Percentiles rank a stretch among this genome's conserved stretches.
Evolutionary conservation across 1,139 yeast species (phyloP).

Genomic region (Suhomyces yuchorum): DNA sequence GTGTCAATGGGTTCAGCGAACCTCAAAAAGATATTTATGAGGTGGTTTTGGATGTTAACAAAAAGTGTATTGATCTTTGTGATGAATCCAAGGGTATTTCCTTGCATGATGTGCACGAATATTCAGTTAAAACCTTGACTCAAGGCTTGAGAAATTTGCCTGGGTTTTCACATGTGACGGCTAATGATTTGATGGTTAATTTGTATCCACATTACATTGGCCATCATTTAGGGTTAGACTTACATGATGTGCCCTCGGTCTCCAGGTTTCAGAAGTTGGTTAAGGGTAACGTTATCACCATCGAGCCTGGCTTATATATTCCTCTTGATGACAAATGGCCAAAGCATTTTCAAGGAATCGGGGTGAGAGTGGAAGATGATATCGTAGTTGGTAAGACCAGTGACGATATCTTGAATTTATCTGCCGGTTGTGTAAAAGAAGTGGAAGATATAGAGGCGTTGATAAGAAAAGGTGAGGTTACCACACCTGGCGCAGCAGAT

Average conservation of each 20-base stretch:
- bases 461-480: conserved; percentile 53
- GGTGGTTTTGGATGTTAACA: conserved; percentile 83
- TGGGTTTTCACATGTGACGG: conserved; percentile 59
- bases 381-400: conserved; percentile 67
- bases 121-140: conserved; percentile 60
- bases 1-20: conserved; percentile 61
- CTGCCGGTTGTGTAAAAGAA: conserved; percentile 85
- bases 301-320: conserved; percentile 93
- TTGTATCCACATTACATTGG: conserved; percentile 95
- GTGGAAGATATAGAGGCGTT: conserved; percentile 73
- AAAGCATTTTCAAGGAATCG: conserved; percentile 79
- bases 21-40: conserved; percentile 87
- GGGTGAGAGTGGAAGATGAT: conserved; percentile 94
- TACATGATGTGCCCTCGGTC: conserved; percentile 76
- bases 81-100: conserved; percentile 53
- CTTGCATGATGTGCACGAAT: conserved; percentile 74
- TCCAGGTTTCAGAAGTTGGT: conserved; percentile 53
- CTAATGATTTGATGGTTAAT: conserved; percentile 52
- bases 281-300: conserved; percentile 78
- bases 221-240: conserved; percentile 91
- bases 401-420: conserved; percentile 57
- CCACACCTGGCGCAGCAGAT: conserved; percentile 50
- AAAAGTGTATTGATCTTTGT: conserved; percentile 72
- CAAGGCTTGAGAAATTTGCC: conserved; percentile 65
- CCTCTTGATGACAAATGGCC: conserved; percentile 76